phyloP scores from a whole-genome alignment of 2,329 filamentous ascomycete species.

The Neurospora sp. region DNA sequence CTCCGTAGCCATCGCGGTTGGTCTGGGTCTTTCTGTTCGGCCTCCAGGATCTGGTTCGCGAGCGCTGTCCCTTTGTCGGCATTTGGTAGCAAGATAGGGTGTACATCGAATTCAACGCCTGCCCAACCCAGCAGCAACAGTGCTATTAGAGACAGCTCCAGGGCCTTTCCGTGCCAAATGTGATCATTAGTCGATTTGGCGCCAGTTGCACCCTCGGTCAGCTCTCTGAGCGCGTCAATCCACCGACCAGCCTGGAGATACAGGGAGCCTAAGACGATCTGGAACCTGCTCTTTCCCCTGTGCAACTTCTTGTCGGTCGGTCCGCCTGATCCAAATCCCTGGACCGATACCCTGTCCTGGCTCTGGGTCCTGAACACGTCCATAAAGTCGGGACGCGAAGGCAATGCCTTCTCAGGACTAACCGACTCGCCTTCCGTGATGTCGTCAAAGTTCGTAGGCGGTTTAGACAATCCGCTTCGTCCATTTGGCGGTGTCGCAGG shows the following conservation, averaged over 20 bases:
- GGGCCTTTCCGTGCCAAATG: constrained; percentile 92
- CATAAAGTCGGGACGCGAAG: constrained; percentile 27
- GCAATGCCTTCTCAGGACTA: constrained; percentile 29
- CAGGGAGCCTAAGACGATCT: constrained; percentile 71
- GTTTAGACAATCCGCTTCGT: constrained; percentile 37
- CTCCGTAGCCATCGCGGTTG: constrained; percentile 45
- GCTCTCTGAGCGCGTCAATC: constrained; percentile 76
- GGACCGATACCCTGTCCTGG: constrained; percentile 50
- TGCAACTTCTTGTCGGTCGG: constrained; percentile 68
- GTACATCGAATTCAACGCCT: constrained; percentile 73
- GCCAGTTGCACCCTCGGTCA: constrained; percentile 67
- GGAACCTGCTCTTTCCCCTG: constrained; percentile 69
- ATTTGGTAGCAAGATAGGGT: constrained; percentile 41
- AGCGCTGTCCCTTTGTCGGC: constrained; percentile 34
- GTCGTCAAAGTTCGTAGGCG: constrained; percentile 39
- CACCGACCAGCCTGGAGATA: constrained; percentile 86
- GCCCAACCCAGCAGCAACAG: constrained; percentile 78
- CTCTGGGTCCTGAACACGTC: constrained; percentile 40
- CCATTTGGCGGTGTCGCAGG: constrained; percentile 37
- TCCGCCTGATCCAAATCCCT: constrained; percentile 62
- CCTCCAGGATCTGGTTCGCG: constrained; percentile 26
- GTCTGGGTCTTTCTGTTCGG: constrained; percentile 29
- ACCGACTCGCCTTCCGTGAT: constrained; percentile 27
- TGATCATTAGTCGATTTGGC: constrained; percentile 79
- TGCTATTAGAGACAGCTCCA: constrained; percentile 78